phyloP scores from a whole-genome alignment of 208 protist genomes.

The Crithidia bombi region DNA sequence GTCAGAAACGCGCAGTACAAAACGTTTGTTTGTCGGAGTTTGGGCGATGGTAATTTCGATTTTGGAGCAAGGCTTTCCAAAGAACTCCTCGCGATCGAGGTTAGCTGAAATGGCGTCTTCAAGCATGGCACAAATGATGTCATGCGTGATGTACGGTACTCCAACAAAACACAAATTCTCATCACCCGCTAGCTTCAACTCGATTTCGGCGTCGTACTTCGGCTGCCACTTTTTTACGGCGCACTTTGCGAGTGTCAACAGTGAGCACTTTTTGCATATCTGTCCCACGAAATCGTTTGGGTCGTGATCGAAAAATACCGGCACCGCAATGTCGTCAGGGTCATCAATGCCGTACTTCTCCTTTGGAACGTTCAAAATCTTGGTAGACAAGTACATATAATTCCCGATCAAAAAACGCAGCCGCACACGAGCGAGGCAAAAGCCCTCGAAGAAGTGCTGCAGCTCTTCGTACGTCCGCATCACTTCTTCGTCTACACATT shows the following conservation, averaged over 20 bases:
- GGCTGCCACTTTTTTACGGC: constrained; percentile 38
- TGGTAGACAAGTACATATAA: constrained; percentile 74
- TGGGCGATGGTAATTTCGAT: constrained; percentile 69
- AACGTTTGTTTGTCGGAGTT: constrained; percentile 41
- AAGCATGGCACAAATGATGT: constrained; percentile 74
- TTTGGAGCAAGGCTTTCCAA: constrained; percentile 52
- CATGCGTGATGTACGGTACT: constrained; percentile 70
- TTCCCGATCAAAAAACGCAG: constrained; percentile 74
- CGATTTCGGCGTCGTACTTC: constrained; percentile 59
- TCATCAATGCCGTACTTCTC: constrained; percentile 36
- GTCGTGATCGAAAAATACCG: constrained; percentile 60
- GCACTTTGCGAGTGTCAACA: constrained; percentile 50
- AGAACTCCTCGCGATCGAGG: constrained; percentile 50
- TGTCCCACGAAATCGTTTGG: constrained; percentile 61
- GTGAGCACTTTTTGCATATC: constrained; percentile 67
- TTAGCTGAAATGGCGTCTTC: constrained; percentile 70
- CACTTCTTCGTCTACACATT: constrained; percentile 38
- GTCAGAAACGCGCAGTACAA: constrained; percentile 68
- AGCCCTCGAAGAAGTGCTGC: constrained; percentile 60
- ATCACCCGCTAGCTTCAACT: constrained; percentile 55
- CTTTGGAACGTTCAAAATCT: constrained; percentile 51
- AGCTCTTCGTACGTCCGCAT: constrained; percentile 45
- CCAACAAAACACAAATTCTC: constrained; percentile 51
- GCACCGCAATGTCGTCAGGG: constrained; percentile 43
- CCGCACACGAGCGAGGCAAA: constrained; percentile 56